Conservation (phyloP, 2,329 filamentous ascomycete species). For the Gyromitra esculenta region DNA sequence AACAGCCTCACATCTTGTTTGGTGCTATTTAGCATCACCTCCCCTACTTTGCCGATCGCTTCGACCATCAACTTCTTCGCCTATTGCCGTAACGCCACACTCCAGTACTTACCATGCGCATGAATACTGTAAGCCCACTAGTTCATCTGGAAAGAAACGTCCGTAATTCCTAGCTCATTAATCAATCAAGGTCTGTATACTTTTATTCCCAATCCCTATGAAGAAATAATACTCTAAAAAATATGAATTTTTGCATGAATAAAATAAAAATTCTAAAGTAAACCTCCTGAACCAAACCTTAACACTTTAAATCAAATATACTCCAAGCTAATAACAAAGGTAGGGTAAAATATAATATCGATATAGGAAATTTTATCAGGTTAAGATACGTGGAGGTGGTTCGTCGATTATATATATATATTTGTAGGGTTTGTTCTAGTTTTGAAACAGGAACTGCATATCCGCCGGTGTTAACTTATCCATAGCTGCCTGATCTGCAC, state of each 20-base stretch:
- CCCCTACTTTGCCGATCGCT: too few relatives aligned
- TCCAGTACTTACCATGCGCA: neutral
- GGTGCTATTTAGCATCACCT: too few relatives aligned
- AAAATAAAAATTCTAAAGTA: neutral
- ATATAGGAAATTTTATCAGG: slow-evolving; percentile 1
- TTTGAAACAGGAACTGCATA: slow-evolving; percentile 89
- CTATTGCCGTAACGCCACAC: neutral
- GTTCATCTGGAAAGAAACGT: neutral
- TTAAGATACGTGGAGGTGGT: neutral
- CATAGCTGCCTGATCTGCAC: slow-evolving; percentile 89
- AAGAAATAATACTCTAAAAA: neutral
- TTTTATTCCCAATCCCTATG: neutral
- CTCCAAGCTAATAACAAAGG: slow-evolving; percentile 8
- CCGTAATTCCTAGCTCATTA: neutral
- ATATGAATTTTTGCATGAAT: neutral
- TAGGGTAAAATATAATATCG: neutral
- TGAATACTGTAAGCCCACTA: neutral
- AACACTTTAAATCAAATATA: neutral
- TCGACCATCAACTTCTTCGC: too few relatives aligned
- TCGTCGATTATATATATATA: neutral
- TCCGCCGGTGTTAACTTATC: slow-evolving; percentile 90
- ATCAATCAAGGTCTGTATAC: neutral
- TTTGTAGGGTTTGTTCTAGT: slow-evolving; percentile 26
- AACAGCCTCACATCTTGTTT: too few relatives aligned
- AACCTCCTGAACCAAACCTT: neutral